phyloP scores from a whole-genome alignment of 2,329 filamentous ascomycete species.

The Aspergillus sp. region DNA sequence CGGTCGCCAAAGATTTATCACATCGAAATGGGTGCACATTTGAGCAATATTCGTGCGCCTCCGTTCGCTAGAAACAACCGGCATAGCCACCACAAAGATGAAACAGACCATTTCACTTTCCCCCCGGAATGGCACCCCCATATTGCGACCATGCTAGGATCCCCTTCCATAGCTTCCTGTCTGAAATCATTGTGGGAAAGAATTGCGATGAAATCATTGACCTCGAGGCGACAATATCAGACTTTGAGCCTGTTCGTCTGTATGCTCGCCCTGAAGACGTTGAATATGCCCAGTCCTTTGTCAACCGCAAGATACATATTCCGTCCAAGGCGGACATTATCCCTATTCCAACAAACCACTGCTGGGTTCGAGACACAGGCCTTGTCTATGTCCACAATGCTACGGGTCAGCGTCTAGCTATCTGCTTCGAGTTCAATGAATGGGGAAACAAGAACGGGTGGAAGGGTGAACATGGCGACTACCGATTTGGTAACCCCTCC shows the following conservation, averaged over 20 bases:
- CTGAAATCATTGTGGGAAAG: not conserved
- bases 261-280: slow-evolving; percentile 14
- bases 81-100: too few relatives aligned
- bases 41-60: too few relatives aligned
- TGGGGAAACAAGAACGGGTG: slow-evolving; percentile 14
- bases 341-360: slow-evolving; percentile 14
- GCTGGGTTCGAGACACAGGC: slow-evolving; percentile 17
- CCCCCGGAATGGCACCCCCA: slow-evolving; percentile 8
- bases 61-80: too few relatives aligned
- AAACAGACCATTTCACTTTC: slow-evolving; percentile 3
- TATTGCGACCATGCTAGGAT: slow-evolving; percentile 5
- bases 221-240: slow-evolving; percentile 12
- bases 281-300: slow-evolving; percentile 7
- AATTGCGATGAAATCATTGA: slow-evolving; percentile 10
- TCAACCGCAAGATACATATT: slow-evolving; percentile 4
- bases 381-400: slow-evolving; percentile 15
- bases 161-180: slow-evolving; percentile 6
- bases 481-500: slow-evolving; percentile 9
- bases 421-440: slow-evolving; percentile 17
- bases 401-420: slow-evolving; percentile 11
- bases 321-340: slow-evolving; percentile 8
- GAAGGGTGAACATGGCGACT: slow-evolving; percentile 10
- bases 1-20: too few relatives aligned
- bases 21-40: too few relatives aligned
- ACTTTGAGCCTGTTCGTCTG: slow-evolving; percentile 18